Evolutionary conservation across 371 early-diverging fungal species (phyloP), one percentile per base, ranked within the genome.

Genomic region (Cokeromyces recurvatus): DNA sequence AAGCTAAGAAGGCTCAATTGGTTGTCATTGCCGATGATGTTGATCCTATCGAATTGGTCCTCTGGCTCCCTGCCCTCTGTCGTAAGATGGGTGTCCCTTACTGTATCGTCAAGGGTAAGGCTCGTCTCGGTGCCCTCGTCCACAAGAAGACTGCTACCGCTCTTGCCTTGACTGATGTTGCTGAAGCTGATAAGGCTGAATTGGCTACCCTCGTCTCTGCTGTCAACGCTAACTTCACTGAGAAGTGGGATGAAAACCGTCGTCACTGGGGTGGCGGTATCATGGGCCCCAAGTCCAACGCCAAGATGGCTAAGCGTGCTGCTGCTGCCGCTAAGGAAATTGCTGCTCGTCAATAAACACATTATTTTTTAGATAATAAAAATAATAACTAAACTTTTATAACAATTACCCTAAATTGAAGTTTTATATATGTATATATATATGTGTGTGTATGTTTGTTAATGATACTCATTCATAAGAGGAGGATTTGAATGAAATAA

Each of bases 51-150:
- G 99, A 98, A 76, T 65, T 98, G 56, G 99, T 99, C 55, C 67
- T 99, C 60, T 99, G 94, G 92, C 84, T 99, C 66, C 99, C 99
- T 50, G 97, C 99, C 55, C 91, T 99, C 42, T 99, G 99, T 89
- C 95, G 96, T 77, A 99, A 99, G 92, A 97, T 98, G 98, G 96
- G 95, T 62, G 86, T 99, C 79, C 97, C 99, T 42, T 99, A 99
- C 89, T 87, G 86, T 80, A 95, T 99, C 68, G 96, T 99, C 72
- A 96, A 98, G 88, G 84, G 89, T 66, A 97, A 99, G 87, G 83
- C 91, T 66, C 87, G 92, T 66, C 90, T 99, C 62, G 99, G 99
- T 66, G 86, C 90, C 43, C 86, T 99, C 41, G 97, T 99, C 56
- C 95, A 98, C 90, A 88, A 96, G 84, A 99, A 99, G 95, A 94